Base-by-base conservation (phyloP, 345 rosid species). In the Brassica rapa region DNA sequence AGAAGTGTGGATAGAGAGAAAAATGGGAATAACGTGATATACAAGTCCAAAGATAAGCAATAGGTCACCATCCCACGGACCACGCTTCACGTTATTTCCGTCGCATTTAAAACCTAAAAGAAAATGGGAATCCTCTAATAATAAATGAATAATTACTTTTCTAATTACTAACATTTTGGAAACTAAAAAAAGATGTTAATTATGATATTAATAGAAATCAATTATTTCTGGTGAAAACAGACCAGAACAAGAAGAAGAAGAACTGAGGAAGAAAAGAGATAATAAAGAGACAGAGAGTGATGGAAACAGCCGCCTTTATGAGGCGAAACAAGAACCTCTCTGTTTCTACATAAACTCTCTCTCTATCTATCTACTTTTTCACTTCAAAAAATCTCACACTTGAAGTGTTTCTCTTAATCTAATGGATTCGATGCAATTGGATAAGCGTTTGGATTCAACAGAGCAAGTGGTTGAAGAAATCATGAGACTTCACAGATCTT, bases 381-480 rank as follows among this genome's bases (percentile, higher is more conserved):
- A 49, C 73, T 76, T 43, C 0, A 32, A 1, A 33, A 27, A 27
- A 27, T 27, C 30, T 27, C 30, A 27, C 30, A 27, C 30, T 27
- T 27, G 30, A 27, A 27, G 30, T 27, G 30, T 27, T 0, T 27
- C 30, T 27, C 30, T 27, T 27, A 27, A 51, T 64, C 70, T 5
- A 57, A 68, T 80, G 79, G 82, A 74, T 80, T 74, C 53, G 70
- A 16, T 68, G 39, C 75, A 79, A 74, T 83, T 89, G 90, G 94
- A 87, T 62, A 30, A 62, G 81, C 57, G 53, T 53, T 76, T 86
- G 80, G 86, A 83, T 60, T 83, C 97, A 2, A 83, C 84, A 0
- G 91, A 95, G 57, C 86, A 82, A 69, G 94, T 83, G 21, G 97
- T 95, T 80, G 96, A 85, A 80, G 99, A 90, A 88, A 91, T 95